These are phyloP conservation scores for Paspalum vaginatum DNA, from an alignment of 176 grass and related monocot species.

Conservation along the genomic window DNA sequence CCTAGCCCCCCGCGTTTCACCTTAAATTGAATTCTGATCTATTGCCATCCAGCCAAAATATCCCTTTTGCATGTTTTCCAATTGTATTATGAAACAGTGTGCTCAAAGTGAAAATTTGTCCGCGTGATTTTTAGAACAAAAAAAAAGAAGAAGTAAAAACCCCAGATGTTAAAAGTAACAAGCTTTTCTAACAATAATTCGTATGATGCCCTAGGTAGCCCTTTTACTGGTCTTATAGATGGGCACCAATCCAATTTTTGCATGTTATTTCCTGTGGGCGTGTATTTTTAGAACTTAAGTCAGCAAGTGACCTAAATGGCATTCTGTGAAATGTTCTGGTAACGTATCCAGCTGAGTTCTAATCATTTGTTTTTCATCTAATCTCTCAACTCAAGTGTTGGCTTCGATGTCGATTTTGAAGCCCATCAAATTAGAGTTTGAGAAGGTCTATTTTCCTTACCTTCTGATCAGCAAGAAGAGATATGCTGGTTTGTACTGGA, in stretches of 20 bases:
- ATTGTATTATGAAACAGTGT: not conserved
- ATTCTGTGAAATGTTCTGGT: slow-evolving; percentile 4
- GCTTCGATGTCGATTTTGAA: slow-evolving; percentile 43
- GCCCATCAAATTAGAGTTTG: slow-evolving; percentile 98
- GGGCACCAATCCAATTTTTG: not conserved
- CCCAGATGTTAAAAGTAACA: not conserved
- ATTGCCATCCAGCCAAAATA: not conserved
- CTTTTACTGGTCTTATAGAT: not conserved
- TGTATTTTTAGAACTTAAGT: not conserved
- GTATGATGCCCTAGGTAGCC: not conserved
- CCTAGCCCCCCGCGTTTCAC: too few relatives aligned
- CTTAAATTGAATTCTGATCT: not conserved
- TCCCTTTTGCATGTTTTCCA: not conserved
- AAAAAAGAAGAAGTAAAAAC: not conserved
- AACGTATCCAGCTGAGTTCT: not conserved
- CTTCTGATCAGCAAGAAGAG: slow-evolving; percentile 99
- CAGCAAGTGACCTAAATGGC: not conserved
- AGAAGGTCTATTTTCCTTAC: slow-evolving; percentile 96
- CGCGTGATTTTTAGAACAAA: not conserved
- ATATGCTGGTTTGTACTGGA: slow-evolving; percentile 99
- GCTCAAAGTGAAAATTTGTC: not conserved
- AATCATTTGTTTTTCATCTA: not conserved
- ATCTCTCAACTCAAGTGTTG: not conserved
- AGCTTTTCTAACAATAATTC: not conserved
- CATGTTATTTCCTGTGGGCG: not conserved